Evolutionary conservation across 2,329 filamentous ascomycete genomes (phyloP).

Genomic region (Pseudocercospora musae): DNA sequence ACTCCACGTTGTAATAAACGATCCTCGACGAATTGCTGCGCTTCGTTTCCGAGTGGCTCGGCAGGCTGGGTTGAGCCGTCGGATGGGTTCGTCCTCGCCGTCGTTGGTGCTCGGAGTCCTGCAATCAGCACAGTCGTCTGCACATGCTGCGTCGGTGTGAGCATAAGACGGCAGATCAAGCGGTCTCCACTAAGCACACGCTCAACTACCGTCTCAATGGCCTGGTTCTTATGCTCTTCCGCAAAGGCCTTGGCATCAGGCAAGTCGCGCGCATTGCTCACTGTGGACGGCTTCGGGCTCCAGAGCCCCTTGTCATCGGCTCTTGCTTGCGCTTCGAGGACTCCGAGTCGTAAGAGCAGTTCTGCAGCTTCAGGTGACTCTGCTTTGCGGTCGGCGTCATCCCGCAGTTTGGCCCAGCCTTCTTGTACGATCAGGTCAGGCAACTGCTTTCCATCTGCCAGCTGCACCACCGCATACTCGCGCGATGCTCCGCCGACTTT

Average conservation of each 20-base stretch:
- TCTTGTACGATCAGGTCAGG: conserved; percentile 82
- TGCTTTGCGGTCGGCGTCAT: conserved; percentile 89
- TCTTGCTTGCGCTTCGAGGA: conserved; percentile 73
- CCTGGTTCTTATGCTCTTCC: conserved; percentile 79
- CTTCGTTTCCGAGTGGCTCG: conserved; percentile 87
- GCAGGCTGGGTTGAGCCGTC: conserved; percentile 78
- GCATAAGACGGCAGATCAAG: conserved; percentile 75
- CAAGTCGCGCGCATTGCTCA: conserved; percentile 79
- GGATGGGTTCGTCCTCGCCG: conserved; percentile 74
- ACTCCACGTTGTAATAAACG: conserved; percentile 83
- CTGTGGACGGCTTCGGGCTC: conserved; percentile 61
- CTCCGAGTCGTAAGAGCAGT: conserved; percentile 73
- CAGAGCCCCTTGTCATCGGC: conserved; percentile 78
- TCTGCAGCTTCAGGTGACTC: conserved; percentile 71
- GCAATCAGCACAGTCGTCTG: conserved; percentile 87
- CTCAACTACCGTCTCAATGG: conserved; percentile 78
- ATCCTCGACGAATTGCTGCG: conserved; percentile 80
- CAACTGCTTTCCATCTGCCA: conserved; percentile 72
- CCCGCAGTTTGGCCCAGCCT: conserved; percentile 89
- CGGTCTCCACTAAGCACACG: conserved; percentile 88
- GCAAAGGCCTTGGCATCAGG: conserved; percentile 71
- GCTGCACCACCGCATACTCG: conserved; percentile 79
- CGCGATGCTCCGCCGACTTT: conserved; percentile 57
- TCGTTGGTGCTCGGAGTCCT: conserved; percentile 84
- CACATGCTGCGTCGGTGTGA: conserved; percentile 78